Evolutionary conservation across 371 early-diverging fungal species (phyloP).

Genomic region (Mucor piriformis): DNA sequence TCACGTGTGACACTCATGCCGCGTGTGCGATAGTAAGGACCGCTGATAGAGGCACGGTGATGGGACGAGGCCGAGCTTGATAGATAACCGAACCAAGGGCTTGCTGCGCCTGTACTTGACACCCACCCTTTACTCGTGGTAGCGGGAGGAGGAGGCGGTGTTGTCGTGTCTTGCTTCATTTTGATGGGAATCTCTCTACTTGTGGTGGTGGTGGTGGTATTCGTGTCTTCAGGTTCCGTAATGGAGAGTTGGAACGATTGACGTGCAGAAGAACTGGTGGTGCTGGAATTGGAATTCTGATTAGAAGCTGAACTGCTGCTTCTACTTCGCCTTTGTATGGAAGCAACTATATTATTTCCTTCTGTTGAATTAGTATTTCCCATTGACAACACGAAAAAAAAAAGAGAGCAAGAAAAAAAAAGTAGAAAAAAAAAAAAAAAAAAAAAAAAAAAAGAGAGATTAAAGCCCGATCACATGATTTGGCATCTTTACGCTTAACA

Average conservation of each 20-base stretch:
- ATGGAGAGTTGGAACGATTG: conserved; percentile 7
- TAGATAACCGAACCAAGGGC: conserved; percentile 46
- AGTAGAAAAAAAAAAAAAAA: not conserved
- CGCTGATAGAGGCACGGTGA: conserved; percentile 50
- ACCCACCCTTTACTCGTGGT: conserved; percentile 47
- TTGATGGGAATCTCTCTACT: too few species aligned
- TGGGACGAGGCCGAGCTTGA: conserved; percentile 45
- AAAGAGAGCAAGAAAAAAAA: conserved; percentile 6
- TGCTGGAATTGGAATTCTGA: conserved; percentile 3
- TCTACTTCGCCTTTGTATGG: conserved; percentile 4
- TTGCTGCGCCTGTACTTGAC: conserved; percentile 47
- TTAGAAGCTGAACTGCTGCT: conserved; percentile 9
- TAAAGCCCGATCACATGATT: too few species aligned
- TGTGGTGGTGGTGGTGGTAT: too few species aligned
- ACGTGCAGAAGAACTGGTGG: not conserved
- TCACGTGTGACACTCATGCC: conserved; percentile 51
- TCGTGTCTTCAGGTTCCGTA: not conserved
- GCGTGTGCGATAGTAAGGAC: conserved; percentile 55
- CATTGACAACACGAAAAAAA: conserved; percentile 14
- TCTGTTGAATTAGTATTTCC: conserved; percentile 33
- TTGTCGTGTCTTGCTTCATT: not conserved
- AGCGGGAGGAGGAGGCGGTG: too few species aligned
- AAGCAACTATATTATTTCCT: conserved; percentile 13
- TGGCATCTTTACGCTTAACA: not conserved
- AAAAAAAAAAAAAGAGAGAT: not conserved